Percentiles rank a stretch among this genome's conserved stretches.
These are phyloP conservation scores for Ilyonectria robusta DNA, from an alignment of 2,329 filamentous ascomycete genomes.

Conservation along the genomic window DNA sequence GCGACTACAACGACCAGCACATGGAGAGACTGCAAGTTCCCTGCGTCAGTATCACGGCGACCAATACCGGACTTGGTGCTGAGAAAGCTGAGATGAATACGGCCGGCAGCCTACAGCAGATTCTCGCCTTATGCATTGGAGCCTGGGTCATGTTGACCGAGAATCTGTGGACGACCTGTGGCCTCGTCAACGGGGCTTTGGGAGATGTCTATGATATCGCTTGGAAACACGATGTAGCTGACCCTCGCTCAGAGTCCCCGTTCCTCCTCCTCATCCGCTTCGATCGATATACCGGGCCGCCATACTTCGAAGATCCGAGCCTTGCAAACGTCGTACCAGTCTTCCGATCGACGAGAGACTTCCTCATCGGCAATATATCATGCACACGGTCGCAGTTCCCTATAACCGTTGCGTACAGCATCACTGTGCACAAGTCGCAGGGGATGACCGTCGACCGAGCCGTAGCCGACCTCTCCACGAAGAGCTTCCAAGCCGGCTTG, in stretches of 20 bases:
- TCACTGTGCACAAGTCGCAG: constrained; percentile 7
- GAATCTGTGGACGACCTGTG: not conserved
- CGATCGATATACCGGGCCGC: not conserved
- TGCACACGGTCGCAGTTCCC: constrained; percentile 1
- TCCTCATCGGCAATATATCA: not conserved
- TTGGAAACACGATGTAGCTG: not conserved
- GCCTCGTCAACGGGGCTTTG: constrained; percentile 7
- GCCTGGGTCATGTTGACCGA: constrained; percentile 7
- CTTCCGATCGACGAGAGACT: not conserved
- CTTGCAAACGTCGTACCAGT: not conserved
- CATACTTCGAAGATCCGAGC: not conserved
- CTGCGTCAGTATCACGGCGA: not conserved
- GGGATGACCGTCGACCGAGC: not conserved
- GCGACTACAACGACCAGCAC: not conserved
- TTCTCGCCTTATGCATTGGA: constrained; percentile 1
- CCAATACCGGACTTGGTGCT: not conserved
- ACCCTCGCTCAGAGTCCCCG: not conserved
- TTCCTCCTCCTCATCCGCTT: constrained; percentile 1
- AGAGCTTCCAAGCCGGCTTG: constrained; percentile 3
- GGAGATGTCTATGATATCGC: not conserved
- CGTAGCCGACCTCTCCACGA: not conserved
- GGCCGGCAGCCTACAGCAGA: constrained; percentile 4
- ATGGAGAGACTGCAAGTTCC: constrained; percentile 1
- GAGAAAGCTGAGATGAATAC: not conserved
- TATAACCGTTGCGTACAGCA: not conserved